phyloP scores from a whole-genome alignment of 2,329 filamentous ascomycete species.

The Cylindrodendrum hubeiense region DNA sequence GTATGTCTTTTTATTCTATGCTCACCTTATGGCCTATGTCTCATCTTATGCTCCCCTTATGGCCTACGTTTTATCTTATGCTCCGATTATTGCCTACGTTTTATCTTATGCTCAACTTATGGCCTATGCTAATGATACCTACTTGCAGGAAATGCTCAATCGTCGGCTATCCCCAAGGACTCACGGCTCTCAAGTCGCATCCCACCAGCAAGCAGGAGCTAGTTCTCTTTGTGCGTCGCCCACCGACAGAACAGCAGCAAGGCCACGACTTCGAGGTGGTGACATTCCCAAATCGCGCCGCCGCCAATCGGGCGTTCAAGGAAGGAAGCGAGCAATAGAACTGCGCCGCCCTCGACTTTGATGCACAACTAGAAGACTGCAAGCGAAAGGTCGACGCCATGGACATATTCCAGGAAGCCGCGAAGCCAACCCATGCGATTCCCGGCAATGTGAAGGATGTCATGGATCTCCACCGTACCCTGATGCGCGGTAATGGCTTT shows the following conservation, averaged over 20 bases:
- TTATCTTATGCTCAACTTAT: too few relatives aligned
- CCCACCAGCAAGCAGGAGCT: too few relatives aligned
- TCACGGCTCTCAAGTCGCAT: too few relatives aligned
- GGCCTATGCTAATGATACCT: too few relatives aligned
- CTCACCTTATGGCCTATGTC: too few relatives aligned
- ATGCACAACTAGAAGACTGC: not conserved
- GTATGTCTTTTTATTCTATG: too few relatives aligned
- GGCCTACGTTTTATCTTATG: too few relatives aligned
- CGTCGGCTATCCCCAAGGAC: too few relatives aligned
- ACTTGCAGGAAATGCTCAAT: too few relatives aligned
- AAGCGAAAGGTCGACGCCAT: constrained; percentile 1
- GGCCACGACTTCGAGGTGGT: not conserved
- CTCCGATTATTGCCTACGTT: too few relatives aligned
- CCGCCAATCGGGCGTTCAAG: constrained; percentile 2
- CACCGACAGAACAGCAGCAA: not conserved
- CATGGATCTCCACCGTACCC: constrained; percentile 25
- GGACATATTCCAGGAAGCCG: constrained; percentile 8
- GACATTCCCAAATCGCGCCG: not conserved
- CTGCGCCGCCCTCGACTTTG: not conserved
- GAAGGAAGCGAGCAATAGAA: constrained; percentile 13
- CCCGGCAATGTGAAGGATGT: not conserved
- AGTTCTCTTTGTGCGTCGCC: too few relatives aligned
- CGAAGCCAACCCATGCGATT: not conserved
- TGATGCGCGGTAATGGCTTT: constrained; percentile 31
- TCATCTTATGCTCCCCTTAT: too few relatives aligned